Conservation (phyloP, 2,329 filamentous ascomycete species). For the Talaromyces sp. region DNA sequence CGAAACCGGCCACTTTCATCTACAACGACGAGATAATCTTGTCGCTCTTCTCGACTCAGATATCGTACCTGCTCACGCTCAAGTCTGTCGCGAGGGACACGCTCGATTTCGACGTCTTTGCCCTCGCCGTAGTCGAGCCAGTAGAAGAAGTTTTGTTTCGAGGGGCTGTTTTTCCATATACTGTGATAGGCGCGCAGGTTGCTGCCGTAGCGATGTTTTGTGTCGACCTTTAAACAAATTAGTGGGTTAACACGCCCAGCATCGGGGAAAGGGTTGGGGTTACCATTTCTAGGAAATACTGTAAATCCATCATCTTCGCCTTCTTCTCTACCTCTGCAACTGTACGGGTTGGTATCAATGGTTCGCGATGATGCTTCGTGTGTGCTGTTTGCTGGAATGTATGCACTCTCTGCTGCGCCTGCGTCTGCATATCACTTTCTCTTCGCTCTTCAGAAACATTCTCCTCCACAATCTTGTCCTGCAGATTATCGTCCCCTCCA, state of each 20-base stretch:
- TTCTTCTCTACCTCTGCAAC: constrained; percentile 44
- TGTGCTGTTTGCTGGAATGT: constrained; percentile 6
- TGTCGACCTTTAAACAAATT: constrained; percentile 52
- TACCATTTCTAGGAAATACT: constrained; percentile 69
- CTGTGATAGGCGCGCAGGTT: constrained; percentile 80
- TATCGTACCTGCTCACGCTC: constrained; percentile 81
- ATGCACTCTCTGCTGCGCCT: constrained; percentile 24
- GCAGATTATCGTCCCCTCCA: constrained; percentile 61
- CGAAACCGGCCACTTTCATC: constrained; percentile 73
- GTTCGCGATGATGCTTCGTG: constrained; percentile 28
- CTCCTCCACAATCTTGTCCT: constrained; percentile 49
- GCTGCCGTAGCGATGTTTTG: constrained; percentile 82
- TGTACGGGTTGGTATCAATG: constrained; percentile 27
- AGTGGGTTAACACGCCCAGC: constrained; percentile 49
- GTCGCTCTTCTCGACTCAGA: constrained; percentile 75
- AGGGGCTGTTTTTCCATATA: constrained; percentile 75
- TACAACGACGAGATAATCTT: constrained; percentile 76
- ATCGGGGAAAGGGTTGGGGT: background rate
- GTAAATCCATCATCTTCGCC: constrained; percentile 77
- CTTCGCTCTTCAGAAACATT: constrained; percentile 28
- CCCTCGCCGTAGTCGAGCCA: constrained; percentile 87
- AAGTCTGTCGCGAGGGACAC: constrained; percentile 70
- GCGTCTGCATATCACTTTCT: constrained; percentile 20
- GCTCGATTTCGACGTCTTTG: constrained; percentile 64
- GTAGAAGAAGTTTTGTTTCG: constrained; percentile 87